Percentiles rank a stretch among this genome's conserved stretches.
phyloP scores from a whole-genome alignment of 2,329 filamentous ascomycete species.

The Nothomitra cinnamomea region DNA sequence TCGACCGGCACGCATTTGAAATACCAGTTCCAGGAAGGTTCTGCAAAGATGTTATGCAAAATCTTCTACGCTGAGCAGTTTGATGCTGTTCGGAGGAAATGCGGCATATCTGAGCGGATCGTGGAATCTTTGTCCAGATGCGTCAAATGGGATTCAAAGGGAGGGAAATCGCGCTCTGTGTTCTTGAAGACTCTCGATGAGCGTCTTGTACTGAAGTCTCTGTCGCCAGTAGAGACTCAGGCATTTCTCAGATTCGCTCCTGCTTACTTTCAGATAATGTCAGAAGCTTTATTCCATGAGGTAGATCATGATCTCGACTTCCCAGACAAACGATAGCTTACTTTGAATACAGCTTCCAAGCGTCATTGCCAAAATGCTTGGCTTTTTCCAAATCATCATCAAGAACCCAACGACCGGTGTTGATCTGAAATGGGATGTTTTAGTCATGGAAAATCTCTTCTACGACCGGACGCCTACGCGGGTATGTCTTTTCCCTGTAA shows the following conservation, averaged over 20 bases:
- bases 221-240: slow-evolving; percentile 80
- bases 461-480: slow-evolving; percentile 83
- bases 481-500: slow-evolving; percentile 16
- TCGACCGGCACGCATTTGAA: slow-evolving; percentile 84
- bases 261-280: slow-evolving; percentile 95
- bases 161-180: slow-evolving; percentile 92
- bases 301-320: background rate
- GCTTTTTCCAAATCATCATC: slow-evolving; percentile 93
- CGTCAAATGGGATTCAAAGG: slow-evolving; percentile 94
- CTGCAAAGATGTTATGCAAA: slow-evolving; percentile 93
- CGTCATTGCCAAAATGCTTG: slow-evolving; percentile 97
- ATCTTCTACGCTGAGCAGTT: slow-evolving; percentile 98
- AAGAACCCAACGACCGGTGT: slow-evolving; percentile 84
- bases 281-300: slow-evolving; percentile 86
- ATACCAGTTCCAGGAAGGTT: slow-evolving; percentile 85
- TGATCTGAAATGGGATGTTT: slow-evolving; percentile 84
- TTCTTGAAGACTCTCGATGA: slow-evolving; percentile 96
- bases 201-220: slow-evolving; percentile 77
- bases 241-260: slow-evolving; percentile 92
- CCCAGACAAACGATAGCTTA: background rate
- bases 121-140: slow-evolving; percentile 90
- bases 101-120: slow-evolving; percentile 82
- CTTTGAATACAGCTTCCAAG: slow-evolving; percentile 44
- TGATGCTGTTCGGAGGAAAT: slow-evolving; percentile 82
- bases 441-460: slow-evolving; percentile 96